These are phyloP conservation scores for Geranium incanum DNA, from an alignment of 441 rosid genomes.

Conservation along the genomic window DNA sequence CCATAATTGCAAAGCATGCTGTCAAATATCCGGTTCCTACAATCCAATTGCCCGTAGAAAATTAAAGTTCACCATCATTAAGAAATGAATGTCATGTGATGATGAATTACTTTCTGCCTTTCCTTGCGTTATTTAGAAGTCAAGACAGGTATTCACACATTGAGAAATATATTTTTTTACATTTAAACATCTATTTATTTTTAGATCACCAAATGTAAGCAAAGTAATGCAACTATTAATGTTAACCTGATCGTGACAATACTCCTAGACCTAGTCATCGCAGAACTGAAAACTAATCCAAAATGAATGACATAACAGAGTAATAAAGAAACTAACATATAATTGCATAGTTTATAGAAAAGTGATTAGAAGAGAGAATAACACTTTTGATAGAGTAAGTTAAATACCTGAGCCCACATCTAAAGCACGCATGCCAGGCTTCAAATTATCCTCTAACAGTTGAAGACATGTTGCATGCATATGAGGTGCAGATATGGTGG, in stretches of 20 bases:
- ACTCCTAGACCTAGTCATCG: background rate
- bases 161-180: too few relatives aligned
- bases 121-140: background rate
- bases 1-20: slow-evolving; percentile 90
- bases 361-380: background rate
- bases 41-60: background rate
- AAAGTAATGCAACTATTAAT: background rate
- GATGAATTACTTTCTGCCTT: slow-evolving; percentile 2
- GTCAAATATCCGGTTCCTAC: slow-evolving; percentile 92
- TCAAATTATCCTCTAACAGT: slow-evolving; percentile 61
- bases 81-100: background rate
- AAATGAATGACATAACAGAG: background rate
- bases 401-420: slow-evolving; percentile 87
- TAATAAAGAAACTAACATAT: background rate
- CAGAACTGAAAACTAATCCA: background rate
- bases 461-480: slow-evolving; percentile 94
- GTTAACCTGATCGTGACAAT: background rate
- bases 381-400: background rate
- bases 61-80: background rate
- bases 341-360: background rate
- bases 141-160: too few relatives aligned
- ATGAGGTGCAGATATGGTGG: slow-evolving; percentile 92
- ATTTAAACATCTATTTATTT: too few relatives aligned
- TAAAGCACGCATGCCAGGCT: slow-evolving; percentile 83
- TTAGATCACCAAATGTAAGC: too few relatives aligned